Evolutionary conservation across 108 stramenopile species (phyloP).

Genomic region (Stephanodiscus minutulus): DNA sequence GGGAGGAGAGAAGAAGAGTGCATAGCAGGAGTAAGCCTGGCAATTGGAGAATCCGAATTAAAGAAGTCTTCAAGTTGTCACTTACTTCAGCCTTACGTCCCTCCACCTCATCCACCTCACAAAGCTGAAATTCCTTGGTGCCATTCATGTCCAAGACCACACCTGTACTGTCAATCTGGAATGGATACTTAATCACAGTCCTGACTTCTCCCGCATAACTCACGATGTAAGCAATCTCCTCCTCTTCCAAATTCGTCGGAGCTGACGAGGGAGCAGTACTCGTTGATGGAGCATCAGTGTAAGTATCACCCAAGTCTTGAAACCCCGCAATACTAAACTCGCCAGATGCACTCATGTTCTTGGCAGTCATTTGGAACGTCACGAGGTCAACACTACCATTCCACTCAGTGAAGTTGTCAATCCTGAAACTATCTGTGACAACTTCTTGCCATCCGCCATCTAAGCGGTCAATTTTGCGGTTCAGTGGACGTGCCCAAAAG

Average conservation of each 20-base stretch:
- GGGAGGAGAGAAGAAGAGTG: too few species aligned
- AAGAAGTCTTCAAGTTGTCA: not conserved
- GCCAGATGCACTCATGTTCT: slow-evolving; percentile 13
- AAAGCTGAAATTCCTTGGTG: slow-evolving; percentile 23
- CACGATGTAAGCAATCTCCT: slow-evolving; percentile 30
- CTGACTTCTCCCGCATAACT: slow-evolving; percentile 39
- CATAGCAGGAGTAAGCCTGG: not conserved
- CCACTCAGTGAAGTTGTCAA: slow-evolving; percentile 43
- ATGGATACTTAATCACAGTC: slow-evolving; percentile 38
- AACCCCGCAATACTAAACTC: slow-evolving; percentile 25
- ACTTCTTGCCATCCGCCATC: slow-evolving; percentile 31
- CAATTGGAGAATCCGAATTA: not conserved
- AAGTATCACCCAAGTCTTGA: slow-evolving; percentile 10
- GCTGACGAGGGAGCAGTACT: slow-evolving; percentile 11
- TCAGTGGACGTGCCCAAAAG: slow-evolving; percentile 20
- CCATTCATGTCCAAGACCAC: slow-evolving; percentile 42
- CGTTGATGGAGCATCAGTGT: slow-evolving; percentile 21
- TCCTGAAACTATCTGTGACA: slow-evolving; percentile 27
- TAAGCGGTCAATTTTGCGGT: not conserved
- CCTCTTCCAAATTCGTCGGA: slow-evolving; percentile 25
- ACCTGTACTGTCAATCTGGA: slow-evolving; percentile 35
- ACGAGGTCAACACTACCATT: slow-evolving; percentile 26
- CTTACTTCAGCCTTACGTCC: slow-evolving; percentile 19
- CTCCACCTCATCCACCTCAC: slow-evolving; percentile 41
- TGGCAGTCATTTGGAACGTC: slow-evolving; percentile 21